These are phyloP conservation scores for Nigrospora sphaerica DNA, from an alignment of 2,329 filamentous ascomycete species.

Conservation along the genomic window DNA sequence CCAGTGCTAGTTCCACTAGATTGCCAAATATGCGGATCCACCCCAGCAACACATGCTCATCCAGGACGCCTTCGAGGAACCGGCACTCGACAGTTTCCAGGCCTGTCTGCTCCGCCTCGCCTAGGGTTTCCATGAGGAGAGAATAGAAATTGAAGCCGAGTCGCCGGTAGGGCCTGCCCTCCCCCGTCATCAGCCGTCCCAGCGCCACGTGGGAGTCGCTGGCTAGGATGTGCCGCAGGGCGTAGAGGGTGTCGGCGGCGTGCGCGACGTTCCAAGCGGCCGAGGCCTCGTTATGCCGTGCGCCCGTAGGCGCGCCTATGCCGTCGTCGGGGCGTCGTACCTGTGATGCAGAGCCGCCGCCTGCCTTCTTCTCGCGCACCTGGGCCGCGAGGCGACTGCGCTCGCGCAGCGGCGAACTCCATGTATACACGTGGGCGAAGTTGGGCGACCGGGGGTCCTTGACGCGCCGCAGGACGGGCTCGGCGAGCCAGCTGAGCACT, in stretches of 20 bases:
- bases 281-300: not conserved
- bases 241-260: not conserved
- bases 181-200: constrained; percentile 27
- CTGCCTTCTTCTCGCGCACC: constrained; percentile 1
- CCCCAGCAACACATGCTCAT: constrained; percentile 17
- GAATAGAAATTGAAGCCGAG: constrained; percentile 34
- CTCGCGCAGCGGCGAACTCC: constrained; percentile 24
- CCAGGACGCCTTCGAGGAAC: constrained; percentile 28
- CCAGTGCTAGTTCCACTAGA: constrained; percentile 19
- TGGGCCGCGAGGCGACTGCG: constrained; percentile 23
- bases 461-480: constrained; percentile 26
- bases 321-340: constrained; percentile 2
- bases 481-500: constrained; percentile 27
- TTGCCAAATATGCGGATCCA: constrained; percentile 26
- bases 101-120: constrained; percentile 24
- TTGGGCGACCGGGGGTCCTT: constrained; percentile 29
- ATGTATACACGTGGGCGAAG: constrained; percentile 28
- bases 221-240: constrained; percentile 22
- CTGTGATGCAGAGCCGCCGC: not conserved
- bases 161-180: constrained; percentile 22
- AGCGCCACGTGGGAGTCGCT: constrained; percentile 19
- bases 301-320: constrained; percentile 3
- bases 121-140: constrained; percentile 20
- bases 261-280: not conserved
- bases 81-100: constrained; percentile 30